Evolutionary conservation across 2,329 filamentous ascomycete genomes (phyloP), one percentile per base, ranked within the genome.

Genomic region (Colletotrichum sp.): DNA sequence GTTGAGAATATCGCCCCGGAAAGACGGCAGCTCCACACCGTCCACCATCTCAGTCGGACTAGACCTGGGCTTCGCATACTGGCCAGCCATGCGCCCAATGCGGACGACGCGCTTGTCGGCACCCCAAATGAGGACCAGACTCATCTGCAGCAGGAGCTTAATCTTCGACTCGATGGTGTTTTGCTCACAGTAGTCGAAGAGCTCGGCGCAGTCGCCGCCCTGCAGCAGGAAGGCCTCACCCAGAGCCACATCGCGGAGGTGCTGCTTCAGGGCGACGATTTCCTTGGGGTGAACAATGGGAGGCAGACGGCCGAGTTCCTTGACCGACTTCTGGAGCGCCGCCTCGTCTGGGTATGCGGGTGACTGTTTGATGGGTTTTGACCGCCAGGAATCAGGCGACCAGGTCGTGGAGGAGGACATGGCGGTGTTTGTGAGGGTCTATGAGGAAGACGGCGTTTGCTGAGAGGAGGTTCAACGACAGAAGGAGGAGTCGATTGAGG

Each of bases 81-180:
- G 97, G 5, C 97, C 97, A 14, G 97, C 97, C 92, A 98, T 98
- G 76, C 97, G 92, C 18, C 95, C 97, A 81, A 99, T 98, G 79
- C 97, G 92, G 63, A 99, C 95, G 5, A 99, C 96, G 7, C 95
- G 94, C 86, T 92, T 92, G 85, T 90, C 89, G 74, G 89, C 90
- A 79, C 95, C 97, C 94, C 96, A 98, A 83, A 98, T 96, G 75
- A 99, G 89, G 2, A 99, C 95, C 79, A 99, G 87, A 78, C 95
- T 98, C 96, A 99, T 98, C 86, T 99, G 97, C 75, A 99, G 88
- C 34, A 99, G 90, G 30, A 99, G 91, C 87, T 98, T 98, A 85
- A 98, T 95, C 89, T 98, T 99, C 77, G 95, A 94, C 86, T 98
- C 96, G 79, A 99, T 98, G 78, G 94, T 94, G 16, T 91, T 90